Conservation (phyloP, 306 rosid genomes). For the Dryas octopetala region DNA sequence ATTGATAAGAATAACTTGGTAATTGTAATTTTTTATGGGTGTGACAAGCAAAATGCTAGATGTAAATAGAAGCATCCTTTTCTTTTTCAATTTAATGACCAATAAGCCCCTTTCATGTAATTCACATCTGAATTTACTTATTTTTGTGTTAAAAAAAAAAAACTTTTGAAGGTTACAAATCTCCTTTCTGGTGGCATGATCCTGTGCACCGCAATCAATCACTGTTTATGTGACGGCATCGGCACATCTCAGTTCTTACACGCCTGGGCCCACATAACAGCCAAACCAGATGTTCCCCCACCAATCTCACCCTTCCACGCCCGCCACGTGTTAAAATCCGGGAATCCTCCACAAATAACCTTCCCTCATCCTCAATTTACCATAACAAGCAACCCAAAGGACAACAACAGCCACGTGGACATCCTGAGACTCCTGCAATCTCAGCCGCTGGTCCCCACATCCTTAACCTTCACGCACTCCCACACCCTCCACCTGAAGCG, state of each 20-base stretch:
- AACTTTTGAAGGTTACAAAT: slow-evolving; percentile 47
- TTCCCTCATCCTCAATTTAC: slow-evolving; percentile 47
- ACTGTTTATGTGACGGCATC: slow-evolving; percentile 73
- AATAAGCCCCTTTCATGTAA: too few relatives aligned
- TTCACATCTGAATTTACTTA: too few relatives aligned
- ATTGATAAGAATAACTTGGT: too few relatives aligned
- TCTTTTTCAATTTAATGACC: too few relatives aligned
- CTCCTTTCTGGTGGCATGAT: slow-evolving; percentile 84
- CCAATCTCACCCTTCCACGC: slow-evolving; percentile 50
- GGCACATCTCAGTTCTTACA: slow-evolving; percentile 81
- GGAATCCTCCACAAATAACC: slow-evolving; percentile 34
- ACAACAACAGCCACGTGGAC: slow-evolving; percentile 30
- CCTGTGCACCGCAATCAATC: slow-evolving; percentile 76
- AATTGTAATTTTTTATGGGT: too few relatives aligned
- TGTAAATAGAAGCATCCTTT: too few relatives aligned
- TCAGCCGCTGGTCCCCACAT: slow-evolving; percentile 55
- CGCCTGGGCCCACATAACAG: slow-evolving; percentile 67
- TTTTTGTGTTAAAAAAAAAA: too few relatives aligned
- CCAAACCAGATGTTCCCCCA: slow-evolving; percentile 16
- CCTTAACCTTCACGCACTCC: slow-evolving; percentile 48
- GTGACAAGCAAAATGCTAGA: too few relatives aligned
- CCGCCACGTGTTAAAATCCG: slow-evolving; percentile 59
- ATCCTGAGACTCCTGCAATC: slow-evolving; percentile 52
- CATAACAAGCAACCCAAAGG: slow-evolving; percentile 20
- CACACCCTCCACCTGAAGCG: slow-evolving; percentile 52